Conservation (phyloP, 768 basidiomycete species). For the Boletellus emodensis region DNA sequence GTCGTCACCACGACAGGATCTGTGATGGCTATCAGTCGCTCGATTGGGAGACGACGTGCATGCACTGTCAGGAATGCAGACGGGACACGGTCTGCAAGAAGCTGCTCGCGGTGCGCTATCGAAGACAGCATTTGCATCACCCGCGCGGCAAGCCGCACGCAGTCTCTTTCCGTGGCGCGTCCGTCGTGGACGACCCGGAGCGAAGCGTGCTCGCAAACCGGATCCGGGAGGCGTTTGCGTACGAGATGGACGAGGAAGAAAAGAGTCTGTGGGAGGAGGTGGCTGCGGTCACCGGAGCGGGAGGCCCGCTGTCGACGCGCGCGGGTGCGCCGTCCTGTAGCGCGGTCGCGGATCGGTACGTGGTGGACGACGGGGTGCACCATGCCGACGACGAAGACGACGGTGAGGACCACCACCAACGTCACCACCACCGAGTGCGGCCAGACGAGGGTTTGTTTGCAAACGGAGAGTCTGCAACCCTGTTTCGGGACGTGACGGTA, state of each 20-base stretch:
- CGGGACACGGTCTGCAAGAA: constrained; percentile 27
- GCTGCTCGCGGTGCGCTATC: constrained; percentile 20
- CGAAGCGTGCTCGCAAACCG: constrained; percentile 5
- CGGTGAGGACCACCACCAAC: neutral
- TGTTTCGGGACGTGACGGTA: constrained; percentile 22
- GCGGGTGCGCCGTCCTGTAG: constrained; percentile 4
- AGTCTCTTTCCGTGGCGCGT: neutral
- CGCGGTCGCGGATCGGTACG: too few species aligned
- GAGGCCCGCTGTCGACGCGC: constrained; percentile 14
- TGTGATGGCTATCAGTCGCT: constrained; percentile 25
- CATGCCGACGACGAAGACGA: neutral
- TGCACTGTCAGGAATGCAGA: constrained; percentile 28
- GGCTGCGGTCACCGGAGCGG: constrained; percentile 18
- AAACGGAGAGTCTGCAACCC: constrained; percentile 14
- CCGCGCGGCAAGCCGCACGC: constrained; percentile 4
- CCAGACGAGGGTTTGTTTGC: constrained; percentile 20
- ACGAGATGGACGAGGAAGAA: constrained; percentile 26
- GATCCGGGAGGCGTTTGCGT: constrained; percentile 15
- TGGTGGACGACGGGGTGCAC: too few species aligned
- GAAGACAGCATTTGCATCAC: constrained; percentile 7
- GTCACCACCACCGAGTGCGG: too few species aligned
- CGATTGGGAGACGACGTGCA: constrained; percentile 17
- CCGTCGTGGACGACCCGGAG: neutral
- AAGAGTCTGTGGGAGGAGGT: constrained; percentile 28
- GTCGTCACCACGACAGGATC: constrained; percentile 17